Percentiles rank a stretch among this genome's conserved stretches.
Conservation (phyloP, 345 rosid species). For the Carallia brachiata region DNA sequence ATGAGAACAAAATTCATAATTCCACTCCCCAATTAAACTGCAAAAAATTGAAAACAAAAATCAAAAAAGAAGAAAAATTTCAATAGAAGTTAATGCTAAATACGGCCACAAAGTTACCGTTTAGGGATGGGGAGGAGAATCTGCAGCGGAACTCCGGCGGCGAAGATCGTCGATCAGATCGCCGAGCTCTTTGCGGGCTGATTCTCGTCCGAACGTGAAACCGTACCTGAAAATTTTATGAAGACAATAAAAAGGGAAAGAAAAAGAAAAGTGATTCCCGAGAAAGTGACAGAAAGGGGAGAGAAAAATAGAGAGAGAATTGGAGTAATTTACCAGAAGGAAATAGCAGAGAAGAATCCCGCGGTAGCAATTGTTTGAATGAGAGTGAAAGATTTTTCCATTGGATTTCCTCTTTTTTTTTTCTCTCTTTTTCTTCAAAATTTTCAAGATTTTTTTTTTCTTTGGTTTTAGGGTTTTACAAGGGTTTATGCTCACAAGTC, state of each 20-base stretch:
- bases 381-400: conserved; percentile 65
- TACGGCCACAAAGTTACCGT: conserved; percentile 9
- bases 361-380: conserved; percentile 75
- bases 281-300: not conserved
- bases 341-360: conserved; percentile 78
- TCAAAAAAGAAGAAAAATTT: not conserved
- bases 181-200: conserved; percentile 82
- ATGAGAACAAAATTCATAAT: too few species aligned
- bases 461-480: too few species aligned
- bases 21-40: too few species aligned
- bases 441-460: too few species aligned
- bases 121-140: conserved; percentile 34
- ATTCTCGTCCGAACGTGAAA: conserved; percentile 90
- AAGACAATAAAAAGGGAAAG: not conserved
- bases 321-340: conserved; percentile 49
- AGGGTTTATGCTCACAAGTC: too few species aligned
- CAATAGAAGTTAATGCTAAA: not conserved
- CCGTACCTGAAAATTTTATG: conserved; percentile 57
- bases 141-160: conserved; percentile 37
- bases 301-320: not conserved
- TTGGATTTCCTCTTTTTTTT: conserved; percentile 2
- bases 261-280: not conserved
- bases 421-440: too few species aligned
- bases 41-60: not conserved
- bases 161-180: conserved; percentile 75